Evolutionary conservation across 805 yeast species (phyloP).

Genomic region (Wickerhamiella parazyma): DNA sequence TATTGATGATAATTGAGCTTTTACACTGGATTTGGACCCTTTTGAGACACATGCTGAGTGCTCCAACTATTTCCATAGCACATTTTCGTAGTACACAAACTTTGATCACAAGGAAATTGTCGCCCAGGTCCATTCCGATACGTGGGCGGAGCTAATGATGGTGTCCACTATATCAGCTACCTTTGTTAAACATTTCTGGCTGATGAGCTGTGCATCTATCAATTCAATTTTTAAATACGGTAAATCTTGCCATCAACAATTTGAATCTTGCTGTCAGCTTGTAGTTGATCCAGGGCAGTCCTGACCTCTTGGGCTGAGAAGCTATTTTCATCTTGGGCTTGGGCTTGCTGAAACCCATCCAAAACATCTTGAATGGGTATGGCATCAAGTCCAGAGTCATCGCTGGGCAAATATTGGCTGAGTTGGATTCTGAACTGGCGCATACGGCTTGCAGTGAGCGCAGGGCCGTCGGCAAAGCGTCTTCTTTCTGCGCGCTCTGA

Average conservation of each 20-base stretch:
- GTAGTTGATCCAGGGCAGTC: slow-evolving; percentile 28
- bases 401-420: slow-evolving; percentile 35
- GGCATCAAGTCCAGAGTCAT: slow-evolving; percentile 33
- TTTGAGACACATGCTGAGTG: too few relatives aligned
- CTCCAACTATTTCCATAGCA: too few relatives aligned
- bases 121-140: too few relatives aligned
- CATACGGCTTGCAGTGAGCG: slow-evolving; percentile 19
- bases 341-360: slow-evolving; percentile 31
- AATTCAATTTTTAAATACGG: slow-evolving; percentile 12
- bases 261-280: slow-evolving; percentile 26
- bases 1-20: neutral
- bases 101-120: too few relatives aligned
- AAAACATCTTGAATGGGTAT: slow-evolving; percentile 30
- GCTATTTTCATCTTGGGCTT: slow-evolving; percentile 28
- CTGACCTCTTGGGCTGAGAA: slow-evolving; percentile 27
- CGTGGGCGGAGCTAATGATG: too few relatives aligned
- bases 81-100: too few relatives aligned
- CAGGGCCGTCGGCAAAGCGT: slow-evolving; percentile 3
- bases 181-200: too few relatives aligned
- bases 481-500: slow-evolving; percentile 10
- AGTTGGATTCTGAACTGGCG: slow-evolving; percentile 39
- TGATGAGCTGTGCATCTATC: too few relatives aligned
- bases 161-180: too few relatives aligned
- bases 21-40: too few relatives aligned
- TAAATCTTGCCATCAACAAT: slow-evolving; percentile 23